Evolutionary conservation across 2,329 filamentous ascomycete genomes (phyloP).

Genomic region (Truncatella angustata): DNA sequence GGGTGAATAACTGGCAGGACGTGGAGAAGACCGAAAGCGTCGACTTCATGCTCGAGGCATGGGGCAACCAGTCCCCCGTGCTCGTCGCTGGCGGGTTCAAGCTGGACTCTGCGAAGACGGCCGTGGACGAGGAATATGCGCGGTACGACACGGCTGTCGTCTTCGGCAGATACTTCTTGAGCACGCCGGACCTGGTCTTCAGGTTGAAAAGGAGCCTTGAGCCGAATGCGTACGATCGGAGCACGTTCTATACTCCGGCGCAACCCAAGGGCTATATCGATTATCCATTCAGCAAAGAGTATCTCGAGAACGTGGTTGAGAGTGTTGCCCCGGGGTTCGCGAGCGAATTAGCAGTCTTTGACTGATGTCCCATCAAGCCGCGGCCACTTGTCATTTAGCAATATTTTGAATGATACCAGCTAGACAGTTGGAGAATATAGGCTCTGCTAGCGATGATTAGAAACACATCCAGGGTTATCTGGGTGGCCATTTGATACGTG

Average conservation of each 20-base stretch:
- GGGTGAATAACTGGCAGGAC: conserved; percentile 31
- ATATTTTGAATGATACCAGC: too few relatives aligned
- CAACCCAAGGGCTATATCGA: conserved; percentile 33
- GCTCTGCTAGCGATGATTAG: too few relatives aligned
- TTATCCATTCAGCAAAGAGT: conserved; percentile 31
- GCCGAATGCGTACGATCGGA: conserved; percentile 41
- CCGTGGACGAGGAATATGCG: conserved; percentile 38
- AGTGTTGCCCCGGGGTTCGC: background rate
- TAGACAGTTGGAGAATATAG: too few relatives aligned
- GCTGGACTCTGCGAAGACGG: conserved; percentile 34
- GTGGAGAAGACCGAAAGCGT: conserved; percentile 17
- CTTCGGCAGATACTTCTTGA: conserved; percentile 48
- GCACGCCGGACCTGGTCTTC: conserved; percentile 46
- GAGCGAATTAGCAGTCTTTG: background rate
- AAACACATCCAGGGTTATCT: too few relatives aligned
- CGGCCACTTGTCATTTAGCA: too few relatives aligned
- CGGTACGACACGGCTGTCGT: conserved; percentile 42
- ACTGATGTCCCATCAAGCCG: too few relatives aligned
- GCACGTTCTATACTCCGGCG: conserved; percentile 39
- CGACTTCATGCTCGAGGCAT: conserved; percentile 21
- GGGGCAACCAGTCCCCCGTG: conserved; percentile 31
- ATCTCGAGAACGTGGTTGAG: background rate
- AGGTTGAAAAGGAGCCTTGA: conserved; percentile 39
- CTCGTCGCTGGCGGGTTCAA: conserved; percentile 49
- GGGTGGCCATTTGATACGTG: too few relatives aligned